These are phyloP conservation scores for Penicillium digitatum DNA, from an alignment of 2,329 filamentous ascomycete genomes.

Conservation along the genomic window DNA sequence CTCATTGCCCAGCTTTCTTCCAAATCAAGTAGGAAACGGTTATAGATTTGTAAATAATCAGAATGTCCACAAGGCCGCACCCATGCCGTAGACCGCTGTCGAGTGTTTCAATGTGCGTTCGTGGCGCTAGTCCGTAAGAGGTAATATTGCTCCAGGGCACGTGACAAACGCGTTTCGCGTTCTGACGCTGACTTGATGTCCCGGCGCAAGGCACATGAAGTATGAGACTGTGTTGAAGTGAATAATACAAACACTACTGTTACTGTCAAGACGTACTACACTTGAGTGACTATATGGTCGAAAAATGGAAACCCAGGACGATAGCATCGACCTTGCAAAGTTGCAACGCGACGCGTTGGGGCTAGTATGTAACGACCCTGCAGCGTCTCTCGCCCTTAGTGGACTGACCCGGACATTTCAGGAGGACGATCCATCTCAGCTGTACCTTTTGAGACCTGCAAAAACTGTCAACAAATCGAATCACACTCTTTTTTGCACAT, in stretches of 20 bases:
- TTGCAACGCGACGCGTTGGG: slow-evolving; percentile 43
- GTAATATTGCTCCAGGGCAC: slow-evolving; percentile 30
- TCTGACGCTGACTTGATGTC: not conserved
- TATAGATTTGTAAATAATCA: not conserved
- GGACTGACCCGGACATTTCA: slow-evolving; percentile 28
- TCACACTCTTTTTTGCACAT: not conserved
- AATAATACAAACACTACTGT: not conserved
- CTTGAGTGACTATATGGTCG: not conserved
- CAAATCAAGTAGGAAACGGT: not conserved
- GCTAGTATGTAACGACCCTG: slow-evolving; percentile 33
- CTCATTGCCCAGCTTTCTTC: not conserved
- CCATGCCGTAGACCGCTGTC: not conserved
- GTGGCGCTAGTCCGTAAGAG: slow-evolving; percentile 14
- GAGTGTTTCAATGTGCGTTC: not conserved
- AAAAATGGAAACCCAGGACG: slow-evolving; percentile 15
- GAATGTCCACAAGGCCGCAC: not conserved
- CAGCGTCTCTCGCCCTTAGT: slow-evolving; percentile 28
- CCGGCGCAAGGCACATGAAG: not conserved
- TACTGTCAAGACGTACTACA: not conserved
- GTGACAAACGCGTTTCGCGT: slow-evolving; percentile 31
- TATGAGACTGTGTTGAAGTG: no score
- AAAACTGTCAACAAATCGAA: slow-evolving; percentile 6
- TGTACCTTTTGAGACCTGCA: slow-evolving; percentile 12
- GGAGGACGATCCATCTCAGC: slow-evolving; percentile 30
- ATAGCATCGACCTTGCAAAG: slow-evolving; percentile 41